Base-by-base conservation (phyloP, 345 rosid species). In the Lumnitzera littorea region DNA sequence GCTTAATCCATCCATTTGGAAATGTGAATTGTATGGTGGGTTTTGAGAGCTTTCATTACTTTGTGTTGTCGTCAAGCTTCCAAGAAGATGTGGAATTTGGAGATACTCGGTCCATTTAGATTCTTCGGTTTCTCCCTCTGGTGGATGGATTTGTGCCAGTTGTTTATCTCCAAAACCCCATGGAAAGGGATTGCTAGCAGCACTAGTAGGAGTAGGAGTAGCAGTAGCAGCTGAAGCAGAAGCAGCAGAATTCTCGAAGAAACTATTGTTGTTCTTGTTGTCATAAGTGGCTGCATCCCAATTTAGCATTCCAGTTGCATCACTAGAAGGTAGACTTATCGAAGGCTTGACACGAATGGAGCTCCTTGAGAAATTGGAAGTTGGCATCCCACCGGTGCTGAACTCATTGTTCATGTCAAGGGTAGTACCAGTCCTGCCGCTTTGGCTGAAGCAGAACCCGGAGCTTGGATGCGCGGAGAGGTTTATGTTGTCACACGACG, bases 31-130 rank as follows among this genome's bases (percentile, higher is more conserved):
- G 25, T 54, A 68, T 54, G 68, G 65, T 78, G 58, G 78, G 62
- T 72, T 73, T 75, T 31, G 65, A 57, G 60, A 57, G 27, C 25
- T 25, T 57, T 59, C 70, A 36, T 56, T 58, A 74, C 43, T 36
- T 75, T 70, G 51, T 58, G 70, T 50, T 70, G 82, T 54, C 10
- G 78, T 13, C 31, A 62, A 15, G 54, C 11, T 69, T 49, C 77
- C 82, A 13, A 70, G 36, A 55, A 76, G 27, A 60, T 72, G 72
- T 50, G 85, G 82, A 15, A 65, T 47, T 46, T 61, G 72, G 62
- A 80, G 71, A 67, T 76, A 78, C 50, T 80, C 89, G 24, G 85
- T 72, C 85, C 84, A 80, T 67, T 76, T 80, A 55, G 77, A 72
- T 5, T 77, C 84, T 53, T 72, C 77, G 11, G 65, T 48, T 24